Percentiles rank a stretch among this genome's conserved stretches.
These are phyloP conservation scores for Zygnema circumcarinatum DNA, from an alignment of 139 green algal species.

Conservation along the genomic window DNA sequence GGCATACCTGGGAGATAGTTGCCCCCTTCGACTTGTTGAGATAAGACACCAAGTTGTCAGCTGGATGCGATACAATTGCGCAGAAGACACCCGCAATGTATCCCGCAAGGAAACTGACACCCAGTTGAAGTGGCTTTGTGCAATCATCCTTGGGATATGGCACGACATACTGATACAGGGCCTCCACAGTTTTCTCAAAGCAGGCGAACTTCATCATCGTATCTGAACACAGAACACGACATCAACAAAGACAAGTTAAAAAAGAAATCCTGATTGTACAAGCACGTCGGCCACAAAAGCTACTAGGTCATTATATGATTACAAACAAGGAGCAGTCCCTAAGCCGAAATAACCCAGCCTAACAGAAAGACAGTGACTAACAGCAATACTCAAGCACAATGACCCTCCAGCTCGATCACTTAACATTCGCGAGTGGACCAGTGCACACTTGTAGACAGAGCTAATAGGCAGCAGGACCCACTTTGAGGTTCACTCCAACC, in stretches of 20 bases:
- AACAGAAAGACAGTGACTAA: too few species aligned
- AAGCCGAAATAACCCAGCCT: too few species aligned
- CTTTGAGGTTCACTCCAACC: too few species aligned
- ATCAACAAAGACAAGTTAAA: not conserved
- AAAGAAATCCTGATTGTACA: not conserved
- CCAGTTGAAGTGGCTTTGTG: slow-evolving; percentile 54
- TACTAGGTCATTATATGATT: too few species aligned
- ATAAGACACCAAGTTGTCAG: slow-evolving; percentile 69
- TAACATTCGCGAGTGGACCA: too few species aligned
- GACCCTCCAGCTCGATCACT: too few species aligned
- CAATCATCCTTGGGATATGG: slow-evolving; percentile 62
- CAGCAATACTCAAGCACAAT: too few species aligned
- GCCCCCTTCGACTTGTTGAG: slow-evolving; percentile 65
- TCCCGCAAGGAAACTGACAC: slow-evolving; percentile 63
- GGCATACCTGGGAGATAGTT: slow-evolving; percentile 45
- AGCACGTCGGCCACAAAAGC: too few species aligned
- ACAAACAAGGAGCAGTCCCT: too few species aligned
- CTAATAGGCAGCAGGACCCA: too few species aligned
- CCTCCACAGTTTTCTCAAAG: slow-evolving; percentile 62
- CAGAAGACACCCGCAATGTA: slow-evolving; percentile 67
- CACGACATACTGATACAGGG: slow-evolving; percentile 63
- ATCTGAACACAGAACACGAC: slow-evolving; percentile 62
- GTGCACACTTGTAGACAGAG: too few species aligned
- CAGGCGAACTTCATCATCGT: slow-evolving; percentile 73
- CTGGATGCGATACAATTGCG: slow-evolving; percentile 69